A percentile compares a stretch with the other conserved stretches of the same genome.
Evolutionary conservation across 768 basidiomycete species (phyloP).

Genomic region (Cystofilobasidium ferigula): DNA sequence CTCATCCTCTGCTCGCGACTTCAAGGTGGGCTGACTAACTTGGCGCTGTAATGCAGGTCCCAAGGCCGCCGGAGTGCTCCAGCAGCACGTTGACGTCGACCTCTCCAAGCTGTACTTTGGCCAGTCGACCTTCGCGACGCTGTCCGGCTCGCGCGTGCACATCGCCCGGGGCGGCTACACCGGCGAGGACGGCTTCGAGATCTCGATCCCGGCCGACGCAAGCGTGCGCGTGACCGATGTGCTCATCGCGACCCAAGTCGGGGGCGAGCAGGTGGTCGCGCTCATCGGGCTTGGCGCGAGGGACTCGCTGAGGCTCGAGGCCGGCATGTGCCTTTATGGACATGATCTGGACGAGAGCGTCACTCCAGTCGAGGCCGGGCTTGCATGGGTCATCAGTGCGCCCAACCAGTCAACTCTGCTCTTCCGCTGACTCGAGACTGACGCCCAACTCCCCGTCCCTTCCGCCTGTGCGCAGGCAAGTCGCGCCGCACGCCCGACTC

Average conservation of each 20-base stretch:
- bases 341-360: conserved; percentile 81
- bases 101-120: conserved; percentile 69
- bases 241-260: conserved; percentile 45
- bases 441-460: too few species aligned
- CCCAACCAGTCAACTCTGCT: too few species aligned
- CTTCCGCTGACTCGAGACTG: background rate
- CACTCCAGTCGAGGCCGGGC: conserved; percentile 77
- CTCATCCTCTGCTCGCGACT: background rate
- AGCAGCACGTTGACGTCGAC: conserved; percentile 56
- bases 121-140: conserved; percentile 47
- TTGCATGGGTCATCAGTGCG: conserved; percentile 86
- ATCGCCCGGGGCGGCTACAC: conserved; percentile 93
- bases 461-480: conserved; percentile 50
- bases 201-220: conserved; percentile 72
- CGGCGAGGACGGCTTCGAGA: conserved; percentile 98
- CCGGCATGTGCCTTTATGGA: conserved; percentile 93
- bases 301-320: conserved; percentile 87
- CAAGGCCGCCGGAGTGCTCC: conserved; percentile 65
- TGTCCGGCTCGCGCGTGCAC: conserved; percentile 39
- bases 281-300: conserved; percentile 83
- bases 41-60: conserved; percentile 50
- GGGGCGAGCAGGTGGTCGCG: conserved; percentile 44
- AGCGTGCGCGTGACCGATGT: conserved; percentile 58
- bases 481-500: conserved; percentile 50
- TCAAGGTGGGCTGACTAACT: background rate